A percentile compares a stretch with the other conserved stretches of the same genome.
phyloP scores from a whole-genome alignment of 2,329 filamentous ascomycete species.

The Colletotrichum spinosum region DNA sequence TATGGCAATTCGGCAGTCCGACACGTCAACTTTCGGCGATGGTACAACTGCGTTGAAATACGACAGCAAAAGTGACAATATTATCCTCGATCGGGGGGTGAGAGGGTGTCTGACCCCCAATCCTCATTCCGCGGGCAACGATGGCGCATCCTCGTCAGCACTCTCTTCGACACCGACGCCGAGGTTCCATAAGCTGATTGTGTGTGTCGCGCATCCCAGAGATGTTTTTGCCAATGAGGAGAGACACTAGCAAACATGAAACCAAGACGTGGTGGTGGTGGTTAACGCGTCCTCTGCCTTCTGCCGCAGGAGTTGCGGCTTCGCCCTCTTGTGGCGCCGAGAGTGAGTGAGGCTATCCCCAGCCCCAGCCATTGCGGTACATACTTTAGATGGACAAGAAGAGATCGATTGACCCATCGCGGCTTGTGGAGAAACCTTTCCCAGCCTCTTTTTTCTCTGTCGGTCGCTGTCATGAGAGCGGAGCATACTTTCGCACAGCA shows the following conservation, averaged over 20 bases:
- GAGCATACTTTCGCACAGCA: background rate
- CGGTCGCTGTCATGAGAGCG: background rate
- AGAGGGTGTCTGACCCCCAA: too few relatives aligned
- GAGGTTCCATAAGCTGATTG: slow-evolving; percentile 7
- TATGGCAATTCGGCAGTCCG: slow-evolving; percentile 11
- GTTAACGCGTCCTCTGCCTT: slow-evolving; percentile 6
- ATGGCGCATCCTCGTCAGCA: slow-evolving; percentile 9
- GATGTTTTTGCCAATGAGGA: slow-evolving; percentile 11
- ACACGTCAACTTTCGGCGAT: slow-evolving; percentile 5
- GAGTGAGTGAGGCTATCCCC: slow-evolving; percentile 32
- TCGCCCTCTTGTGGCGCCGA: background rate
- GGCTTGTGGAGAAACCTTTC: slow-evolving; percentile 5
- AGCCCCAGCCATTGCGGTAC: slow-evolving; percentile 31
- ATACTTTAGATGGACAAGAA: too few relatives aligned
- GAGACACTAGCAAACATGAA: slow-evolving; percentile 22
- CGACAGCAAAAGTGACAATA: too few relatives aligned
- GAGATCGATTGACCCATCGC: slow-evolving; percentile 4
- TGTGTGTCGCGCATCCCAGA: background rate
- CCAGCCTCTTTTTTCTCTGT: slow-evolving; percentile 19
- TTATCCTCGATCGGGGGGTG: too few relatives aligned
- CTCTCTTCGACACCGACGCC: slow-evolving; percentile 5
- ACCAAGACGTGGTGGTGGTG: slow-evolving; percentile 22
- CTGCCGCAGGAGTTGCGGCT: background rate
- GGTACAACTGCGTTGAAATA: too few relatives aligned
- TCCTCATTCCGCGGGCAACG: too few relatives aligned